These are phyloP conservation scores for Entomortierella chlamydospora DNA, from an alignment of 192 early-diverging fungal genomes.

Conservation along the genomic window DNA sequence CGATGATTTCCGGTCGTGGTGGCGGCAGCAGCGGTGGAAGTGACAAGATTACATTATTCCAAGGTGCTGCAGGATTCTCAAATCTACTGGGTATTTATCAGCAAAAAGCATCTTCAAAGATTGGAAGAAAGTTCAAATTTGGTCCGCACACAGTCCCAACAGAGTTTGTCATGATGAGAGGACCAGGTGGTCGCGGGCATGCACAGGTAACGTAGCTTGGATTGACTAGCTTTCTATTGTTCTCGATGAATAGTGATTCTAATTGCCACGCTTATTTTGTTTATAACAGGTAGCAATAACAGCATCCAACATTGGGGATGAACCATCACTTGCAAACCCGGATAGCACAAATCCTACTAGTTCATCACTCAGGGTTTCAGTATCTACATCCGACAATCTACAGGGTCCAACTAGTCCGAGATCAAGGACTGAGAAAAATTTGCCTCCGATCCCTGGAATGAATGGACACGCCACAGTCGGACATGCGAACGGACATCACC, in stretches of 20 bases:
- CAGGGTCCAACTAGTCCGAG: background rate
- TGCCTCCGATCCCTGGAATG: constrained; percentile 19
- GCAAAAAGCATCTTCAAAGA: constrained; percentile 75
- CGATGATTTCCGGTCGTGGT: constrained; percentile 54
- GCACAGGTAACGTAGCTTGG: constrained; percentile 88
- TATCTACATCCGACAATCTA: background rate
- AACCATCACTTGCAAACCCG: constrained; percentile 8
- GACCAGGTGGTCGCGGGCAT: constrained; percentile 89
- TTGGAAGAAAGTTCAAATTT: constrained; percentile 73
- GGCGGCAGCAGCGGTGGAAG: constrained; percentile 61
- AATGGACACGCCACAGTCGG: constrained; percentile 10
- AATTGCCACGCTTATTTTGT: background rate
- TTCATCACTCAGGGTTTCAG: background rate
- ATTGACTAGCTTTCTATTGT: too few relatives aligned
- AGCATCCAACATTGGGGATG: constrained; percentile 55
- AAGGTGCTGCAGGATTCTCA: constrained; percentile 90
- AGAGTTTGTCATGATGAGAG: constrained; percentile 96
- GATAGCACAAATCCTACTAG: background rate
- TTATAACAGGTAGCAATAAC: constrained; percentile 64
- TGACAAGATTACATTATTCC: constrained; percentile 84
- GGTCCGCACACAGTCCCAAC: constrained; percentile 75
- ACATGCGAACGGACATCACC: constrained; percentile 1
- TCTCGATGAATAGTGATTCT: too few relatives aligned
- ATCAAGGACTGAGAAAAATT: constrained; percentile 14
- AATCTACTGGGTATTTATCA: constrained; percentile 88